Evolutionary conservation across 2,329 filamentous ascomycete genomes (phyloP).

Genomic region (Fusarium albosuccineum): DNA sequence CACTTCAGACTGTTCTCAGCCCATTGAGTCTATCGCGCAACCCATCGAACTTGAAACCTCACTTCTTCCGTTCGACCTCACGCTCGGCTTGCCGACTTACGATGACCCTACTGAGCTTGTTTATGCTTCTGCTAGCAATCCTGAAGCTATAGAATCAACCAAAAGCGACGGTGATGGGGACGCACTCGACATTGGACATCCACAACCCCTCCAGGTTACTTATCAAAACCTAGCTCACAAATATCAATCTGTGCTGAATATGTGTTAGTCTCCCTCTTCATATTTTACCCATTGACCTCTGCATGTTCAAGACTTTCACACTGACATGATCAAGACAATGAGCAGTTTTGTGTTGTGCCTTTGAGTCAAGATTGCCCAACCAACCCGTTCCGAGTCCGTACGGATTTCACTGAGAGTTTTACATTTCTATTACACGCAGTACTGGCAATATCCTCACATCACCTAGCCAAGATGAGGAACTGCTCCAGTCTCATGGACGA

Average conservation of each 20-base stretch:
- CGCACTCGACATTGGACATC: background rate
- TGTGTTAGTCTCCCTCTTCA: background rate
- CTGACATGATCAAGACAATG: slow-evolving; percentile 12
- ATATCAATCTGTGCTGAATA: slow-evolving; percentile 4
- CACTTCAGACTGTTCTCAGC: background rate
- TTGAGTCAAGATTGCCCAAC: slow-evolving; percentile 9
- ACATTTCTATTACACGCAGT: slow-evolving; percentile 13
- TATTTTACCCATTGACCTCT: background rate
- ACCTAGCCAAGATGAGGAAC: slow-evolving; percentile 13
- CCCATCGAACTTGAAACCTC: background rate
- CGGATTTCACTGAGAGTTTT: slow-evolving; percentile 11
- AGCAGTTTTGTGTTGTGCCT: slow-evolving; percentile 14
- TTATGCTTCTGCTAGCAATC: background rate
- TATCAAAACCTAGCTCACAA: slow-evolving; percentile 17
- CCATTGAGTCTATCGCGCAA: background rate
- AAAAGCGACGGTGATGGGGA: background rate
- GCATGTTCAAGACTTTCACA: too few relatives aligned
- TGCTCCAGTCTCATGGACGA: slow-evolving; percentile 1
- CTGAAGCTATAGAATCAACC: background rate
- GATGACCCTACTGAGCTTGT: background rate
- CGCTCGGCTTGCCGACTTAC: too few relatives aligned
- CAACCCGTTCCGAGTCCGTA: slow-evolving; percentile 16
- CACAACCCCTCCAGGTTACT: slow-evolving; percentile 1
- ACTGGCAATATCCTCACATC: slow-evolving; percentile 11
- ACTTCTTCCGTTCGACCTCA: too few relatives aligned